phyloP scores from a whole-genome alignment of 2,329 filamentous ascomycete genomes.

The Bipolaris gigantea region DNA sequence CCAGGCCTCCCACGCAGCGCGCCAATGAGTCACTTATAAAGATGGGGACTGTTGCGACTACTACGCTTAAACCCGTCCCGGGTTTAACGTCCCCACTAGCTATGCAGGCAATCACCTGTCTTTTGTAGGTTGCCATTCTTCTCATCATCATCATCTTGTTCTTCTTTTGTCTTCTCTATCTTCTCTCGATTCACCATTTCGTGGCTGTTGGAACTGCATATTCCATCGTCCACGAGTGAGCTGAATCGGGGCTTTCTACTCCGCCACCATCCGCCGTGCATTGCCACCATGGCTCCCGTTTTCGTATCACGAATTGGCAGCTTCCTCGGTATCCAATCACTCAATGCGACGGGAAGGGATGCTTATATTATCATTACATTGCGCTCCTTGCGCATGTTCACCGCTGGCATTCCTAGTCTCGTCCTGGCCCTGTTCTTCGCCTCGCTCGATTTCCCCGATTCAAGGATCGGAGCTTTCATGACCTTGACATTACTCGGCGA shows the following conservation, averaged over 20 bases:
- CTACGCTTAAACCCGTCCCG: conserved; percentile 15
- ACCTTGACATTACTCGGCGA: conserved; percentile 47
- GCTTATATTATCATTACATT: conserved; percentile 50
- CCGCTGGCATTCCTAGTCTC: conserved; percentile 42
- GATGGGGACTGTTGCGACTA: neutral
- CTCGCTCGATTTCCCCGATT: conserved; percentile 40
- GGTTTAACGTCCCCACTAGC: conserved; percentile 17
- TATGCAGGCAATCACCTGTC: conserved; percentile 8
- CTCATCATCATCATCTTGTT: conserved; percentile 11
- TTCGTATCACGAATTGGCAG: conserved; percentile 25
- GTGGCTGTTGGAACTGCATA: neutral
- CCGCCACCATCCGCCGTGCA: neutral
- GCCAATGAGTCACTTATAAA: conserved; percentile 9
- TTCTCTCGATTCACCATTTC: neutral
- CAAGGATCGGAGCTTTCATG: conserved; percentile 46
- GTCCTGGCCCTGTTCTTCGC: conserved; percentile 46
- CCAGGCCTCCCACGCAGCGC: neutral
- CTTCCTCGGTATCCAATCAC: conserved; percentile 39
- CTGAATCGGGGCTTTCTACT: neutral
- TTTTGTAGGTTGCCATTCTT: conserved; percentile 7
- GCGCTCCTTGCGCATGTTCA: conserved; percentile 41
- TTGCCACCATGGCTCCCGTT: conserved; percentile 20
- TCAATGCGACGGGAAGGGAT: conserved; percentile 40
- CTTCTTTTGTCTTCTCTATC: conserved; percentile 9
- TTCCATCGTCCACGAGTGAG: neutral